Evolutionary conservation across 2,329 filamentous ascomycete genomes (phyloP), one percentile per base, ranked within the genome.

Genomic region (Orbilia quercus): DNA sequence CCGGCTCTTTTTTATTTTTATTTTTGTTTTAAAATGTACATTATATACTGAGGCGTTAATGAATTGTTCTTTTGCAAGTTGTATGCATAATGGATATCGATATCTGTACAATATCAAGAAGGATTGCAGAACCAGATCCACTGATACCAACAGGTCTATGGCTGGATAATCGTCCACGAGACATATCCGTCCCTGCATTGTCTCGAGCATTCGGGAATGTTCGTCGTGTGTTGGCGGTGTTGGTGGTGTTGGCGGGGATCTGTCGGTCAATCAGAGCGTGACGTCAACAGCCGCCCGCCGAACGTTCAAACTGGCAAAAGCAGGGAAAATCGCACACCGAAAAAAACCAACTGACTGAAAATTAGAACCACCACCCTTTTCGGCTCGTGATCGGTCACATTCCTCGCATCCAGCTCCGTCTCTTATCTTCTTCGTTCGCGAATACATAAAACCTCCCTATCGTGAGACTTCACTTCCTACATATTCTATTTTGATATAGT

Each of bases 181-280:
- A n/a, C n/a, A n/a, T n/a, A n/a, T n/a, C n/a, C 20, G 42, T 22
- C 34, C 31, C 31, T 40, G 50, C 28, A 28, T 40, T 23, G 18
- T 31, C 4, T 31, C 28, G 9, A 4, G 28, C 28, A 31, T 31
- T 31, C 28, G 4, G 28, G 28, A 31, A 31, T 31, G 28, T 31
- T 31, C 28, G 9, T 9, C 4, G 4, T 31, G 28, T 31, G 4
- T 31, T 31, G 5, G 28, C 28, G 63, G 66, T 45, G 66, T 71
- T 71, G 66, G 50, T 36, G 14, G 20, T 63, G 66, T 71, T 71
- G 66, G 58, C 58, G 50, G 66, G 64, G 23, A 23, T 45, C 45
- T 44, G 44, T 45, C 34, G 20, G 31, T 14, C 6, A 22, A 2
- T n/a, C 6, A 12, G 48, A 34, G 48, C 25, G 53, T 58, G 57